Percentiles rank a stretch among this genome's conserved stretches.
Evolutionary conservation across 2,329 filamentous ascomycete species (phyloP).

Genomic region (Alternaria atra): DNA sequence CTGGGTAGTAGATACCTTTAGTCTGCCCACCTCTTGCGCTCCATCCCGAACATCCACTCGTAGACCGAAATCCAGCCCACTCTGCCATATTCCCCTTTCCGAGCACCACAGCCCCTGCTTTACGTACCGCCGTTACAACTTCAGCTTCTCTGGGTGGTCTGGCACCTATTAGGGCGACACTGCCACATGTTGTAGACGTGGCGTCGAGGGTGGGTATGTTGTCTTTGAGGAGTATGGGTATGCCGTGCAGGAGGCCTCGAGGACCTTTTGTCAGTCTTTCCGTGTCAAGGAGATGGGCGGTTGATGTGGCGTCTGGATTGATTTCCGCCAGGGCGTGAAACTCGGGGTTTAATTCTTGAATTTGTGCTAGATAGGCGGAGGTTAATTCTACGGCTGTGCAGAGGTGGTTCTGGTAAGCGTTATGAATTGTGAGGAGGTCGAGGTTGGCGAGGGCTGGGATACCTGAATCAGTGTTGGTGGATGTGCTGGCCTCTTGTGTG

Average conservation of each 20-base stretch:
- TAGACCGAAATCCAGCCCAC: constrained; percentile 64
- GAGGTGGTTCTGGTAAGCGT: background rate
- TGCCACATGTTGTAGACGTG: constrained; percentile 58
- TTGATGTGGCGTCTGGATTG: constrained; percentile 56
- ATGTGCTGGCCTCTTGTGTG: background rate
- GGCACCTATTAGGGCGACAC: constrained; percentile 66
- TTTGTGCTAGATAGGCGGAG: constrained; percentile 61
- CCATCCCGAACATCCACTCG: constrained; percentile 67
- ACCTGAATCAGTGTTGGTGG: background rate
- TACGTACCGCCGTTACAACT: constrained; percentile 64
- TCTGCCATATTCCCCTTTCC: constrained; percentile 70
- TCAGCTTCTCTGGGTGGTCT: constrained; percentile 65
- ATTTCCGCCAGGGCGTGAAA: constrained; percentile 64
- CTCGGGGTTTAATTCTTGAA: constrained; percentile 62
- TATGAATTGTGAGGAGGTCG: background rate
- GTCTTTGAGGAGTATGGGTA: constrained; percentile 70
- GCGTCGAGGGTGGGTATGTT: constrained; percentile 62
- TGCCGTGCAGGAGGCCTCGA: constrained; percentile 63
- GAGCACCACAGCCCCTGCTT: constrained; percentile 67
- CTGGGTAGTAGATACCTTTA: constrained; percentile 64
- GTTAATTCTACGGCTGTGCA: background rate
- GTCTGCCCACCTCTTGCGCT: constrained; percentile 68
- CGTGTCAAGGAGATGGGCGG: constrained; percentile 60
- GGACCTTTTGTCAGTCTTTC: constrained; percentile 55
- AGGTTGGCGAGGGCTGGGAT: background rate